Conservation (phyloP, 768 basidiomycete species). For the Xanthoconium purpureum region DNA sequence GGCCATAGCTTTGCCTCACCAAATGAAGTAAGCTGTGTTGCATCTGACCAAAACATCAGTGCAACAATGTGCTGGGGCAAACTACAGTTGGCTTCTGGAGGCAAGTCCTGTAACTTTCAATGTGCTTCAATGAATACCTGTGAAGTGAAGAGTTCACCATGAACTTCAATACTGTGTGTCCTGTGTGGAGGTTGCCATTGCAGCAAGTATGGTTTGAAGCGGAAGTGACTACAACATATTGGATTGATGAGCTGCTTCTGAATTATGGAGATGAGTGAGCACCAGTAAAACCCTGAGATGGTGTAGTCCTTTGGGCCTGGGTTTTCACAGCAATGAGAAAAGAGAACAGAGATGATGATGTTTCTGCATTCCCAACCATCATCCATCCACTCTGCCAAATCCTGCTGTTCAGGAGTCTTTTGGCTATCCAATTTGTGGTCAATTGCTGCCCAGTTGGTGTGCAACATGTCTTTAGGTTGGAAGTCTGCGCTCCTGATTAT, state of each 20-base stretch:
- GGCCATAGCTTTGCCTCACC: neutral
- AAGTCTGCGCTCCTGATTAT: neutral
- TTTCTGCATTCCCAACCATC: too few species aligned
- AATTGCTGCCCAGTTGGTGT: neutral
- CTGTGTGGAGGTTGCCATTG: neutral
- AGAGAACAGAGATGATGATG: neutral
- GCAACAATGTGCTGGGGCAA: neutral
- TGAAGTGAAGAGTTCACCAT: neutral
- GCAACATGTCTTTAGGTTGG: neutral
- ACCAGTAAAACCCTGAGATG: neutral
- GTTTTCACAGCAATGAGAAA: neutral
- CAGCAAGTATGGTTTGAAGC: neutral
- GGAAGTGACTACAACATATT: neutral
- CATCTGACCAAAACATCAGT: slow-evolving; percentile 1
- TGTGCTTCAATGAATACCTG: neutral
- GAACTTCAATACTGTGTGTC: neutral
- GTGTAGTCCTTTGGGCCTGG: neutral
- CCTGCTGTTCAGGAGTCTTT: too few species aligned
- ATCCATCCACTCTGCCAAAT: too few species aligned
- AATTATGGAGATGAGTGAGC: neutral
- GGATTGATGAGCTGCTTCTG: neutral
- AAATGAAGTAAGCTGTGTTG: neutral
- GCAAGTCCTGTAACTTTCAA: neutral
- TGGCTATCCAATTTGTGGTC: neutral
- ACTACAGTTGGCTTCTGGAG: neutral